Base-by-base conservation (phyloP, 768 basidiomycete species). In the Podaxis sp. region DNA sequence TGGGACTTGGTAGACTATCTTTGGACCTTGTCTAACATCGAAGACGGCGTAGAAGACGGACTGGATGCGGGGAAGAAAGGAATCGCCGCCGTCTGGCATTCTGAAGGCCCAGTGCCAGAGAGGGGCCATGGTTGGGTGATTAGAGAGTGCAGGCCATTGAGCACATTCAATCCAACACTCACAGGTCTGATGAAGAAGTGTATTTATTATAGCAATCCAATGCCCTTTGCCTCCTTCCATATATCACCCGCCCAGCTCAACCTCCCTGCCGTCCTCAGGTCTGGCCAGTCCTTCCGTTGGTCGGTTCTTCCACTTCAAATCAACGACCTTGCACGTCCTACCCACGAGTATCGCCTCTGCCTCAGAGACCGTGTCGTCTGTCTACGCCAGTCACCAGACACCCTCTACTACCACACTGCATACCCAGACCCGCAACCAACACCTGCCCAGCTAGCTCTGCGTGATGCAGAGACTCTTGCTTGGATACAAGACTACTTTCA, bases 31-130 rank as follows among this genome's bases (percentile, higher is more conserved):
- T 4, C 75, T 76, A 38, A 88, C 81, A 73, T 98, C 93, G 71
- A 99, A 98, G 13, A 90, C 86, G 3, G 95, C 89, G 69, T 97
- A 98, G 77, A 98, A 98, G 13, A 96, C 89, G 10, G 93, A 94
- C 66, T 88, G 86, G 59, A 93, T 89, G 55, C 82, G 78, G 38
- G 91, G 91, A 50, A 89, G 80, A 74, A 90, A 93, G 9, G 90
- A 92, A 71, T 87, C 86, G 40, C 71, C 73, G n/a, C 70, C 70
- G 59, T 73, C 69, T 61, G 72, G 69, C 72, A 72, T 73, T 13
- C 57, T 59, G 27, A 59, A 59, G 9, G 57, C 50, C 57, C 57
- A 51, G 23, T 58, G 57, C 57, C 57, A 58, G 16, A 58, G 48
- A 23, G 57, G 50, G 23, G 57, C 59, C 54, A 25, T 57, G 35